Base-by-base conservation (phyloP, 1,284 basidiomycete genomes). In the Testicularia cyperi region DNA sequence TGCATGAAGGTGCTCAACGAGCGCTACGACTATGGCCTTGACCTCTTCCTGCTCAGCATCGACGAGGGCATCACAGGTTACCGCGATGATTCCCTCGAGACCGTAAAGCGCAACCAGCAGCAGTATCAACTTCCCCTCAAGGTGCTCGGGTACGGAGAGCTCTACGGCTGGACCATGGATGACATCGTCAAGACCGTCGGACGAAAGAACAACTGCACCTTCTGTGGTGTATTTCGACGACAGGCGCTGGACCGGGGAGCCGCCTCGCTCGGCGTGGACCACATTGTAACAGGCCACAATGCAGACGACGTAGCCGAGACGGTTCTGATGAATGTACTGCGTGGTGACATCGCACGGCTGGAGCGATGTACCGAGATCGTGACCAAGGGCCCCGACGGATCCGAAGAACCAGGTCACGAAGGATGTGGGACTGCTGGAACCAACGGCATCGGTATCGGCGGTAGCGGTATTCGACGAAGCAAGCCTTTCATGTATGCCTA, bases 111-210 rank as follows among this genome's bases (percentile, higher is more conserved):
- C 33, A 99, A 99, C 77, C 90, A 95, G 72, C 82, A 87, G 52
- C 92, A 99, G 78, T 98, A 98, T 72, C 84, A 86, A 34, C 86
- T 98, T 72, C 92, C 95, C 1, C 83, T 99, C 37, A 96, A 94
- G 80, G 95, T 98, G 52, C 81, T 98, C 12, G 90, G 89, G 0
- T 99, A 99, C 69, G 85, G 90, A 51, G 92, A 97, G 68, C 82
- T 98, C 5, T 99, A 98, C 66, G 94, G 94, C 12, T 98, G 95
- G 95, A 98, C 94, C 1, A 99, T 99, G 94, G 94, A 99, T 74
- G 83, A 85, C 15, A 91, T 99, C 44, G 95, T 99, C 25, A 83
- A 86, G 19, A 86, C 92, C 72, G 85, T 97, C 19, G 94, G 94
- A n/a, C 85, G 85, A 78, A 94, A 92, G 81, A 96, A 96, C 72